A percentile compares a stretch with the other conserved stretches of the same genome.
Conservation (phyloP, 2,329 filamentous ascomycete genomes). For the Madurella fahalii region DNA sequence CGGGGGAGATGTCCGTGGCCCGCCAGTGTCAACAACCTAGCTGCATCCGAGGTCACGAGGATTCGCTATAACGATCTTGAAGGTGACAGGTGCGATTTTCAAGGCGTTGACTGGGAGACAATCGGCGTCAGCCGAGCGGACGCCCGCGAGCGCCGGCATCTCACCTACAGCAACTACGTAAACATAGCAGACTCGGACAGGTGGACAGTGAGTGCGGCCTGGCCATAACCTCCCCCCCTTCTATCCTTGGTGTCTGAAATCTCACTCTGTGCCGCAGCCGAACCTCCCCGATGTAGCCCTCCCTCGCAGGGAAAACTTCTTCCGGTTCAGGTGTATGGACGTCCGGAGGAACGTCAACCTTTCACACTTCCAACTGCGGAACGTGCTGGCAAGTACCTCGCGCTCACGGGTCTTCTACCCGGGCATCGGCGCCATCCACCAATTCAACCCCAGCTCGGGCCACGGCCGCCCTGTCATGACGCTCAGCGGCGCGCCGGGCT, state of each 20-base stretch:
- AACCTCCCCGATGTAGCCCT: slow-evolving; percentile 33
- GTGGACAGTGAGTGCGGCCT: slow-evolving; percentile 42
- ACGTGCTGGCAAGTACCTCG: slow-evolving; percentile 55
- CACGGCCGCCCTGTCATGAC: slow-evolving; percentile 43
- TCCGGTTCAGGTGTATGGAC: slow-evolving; percentile 55
- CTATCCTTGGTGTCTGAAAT: background rate
- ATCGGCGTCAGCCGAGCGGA: slow-evolving; percentile 48
- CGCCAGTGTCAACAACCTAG: slow-evolving; percentile 30
- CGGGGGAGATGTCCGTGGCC: slow-evolving; percentile 31
- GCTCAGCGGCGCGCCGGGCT: slow-evolving; percentile 37
- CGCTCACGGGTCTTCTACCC: slow-evolving; percentile 56
- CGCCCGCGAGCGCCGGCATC: slow-evolving; percentile 45
- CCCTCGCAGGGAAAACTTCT: slow-evolving; percentile 46
- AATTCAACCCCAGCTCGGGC: slow-evolving; percentile 49
- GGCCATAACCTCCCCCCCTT: background rate
- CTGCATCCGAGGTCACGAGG: slow-evolving; percentile 14
- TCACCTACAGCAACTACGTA: slow-evolving; percentile 55
- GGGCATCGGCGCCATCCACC: slow-evolving; percentile 44
- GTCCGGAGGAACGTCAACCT: slow-evolving; percentile 51
- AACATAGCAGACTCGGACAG: slow-evolving; percentile 47
- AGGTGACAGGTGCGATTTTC: slow-evolving; percentile 55
- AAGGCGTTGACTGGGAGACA: slow-evolving; percentile 55
- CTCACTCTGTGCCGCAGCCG: slow-evolving; percentile 16
- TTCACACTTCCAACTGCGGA: slow-evolving; percentile 64
- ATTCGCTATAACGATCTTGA: slow-evolving; percentile 44